phyloP scores from a whole-genome alignment of 2,329 filamentous ascomycete species.

The Talaromyces atroroseus region DNA sequence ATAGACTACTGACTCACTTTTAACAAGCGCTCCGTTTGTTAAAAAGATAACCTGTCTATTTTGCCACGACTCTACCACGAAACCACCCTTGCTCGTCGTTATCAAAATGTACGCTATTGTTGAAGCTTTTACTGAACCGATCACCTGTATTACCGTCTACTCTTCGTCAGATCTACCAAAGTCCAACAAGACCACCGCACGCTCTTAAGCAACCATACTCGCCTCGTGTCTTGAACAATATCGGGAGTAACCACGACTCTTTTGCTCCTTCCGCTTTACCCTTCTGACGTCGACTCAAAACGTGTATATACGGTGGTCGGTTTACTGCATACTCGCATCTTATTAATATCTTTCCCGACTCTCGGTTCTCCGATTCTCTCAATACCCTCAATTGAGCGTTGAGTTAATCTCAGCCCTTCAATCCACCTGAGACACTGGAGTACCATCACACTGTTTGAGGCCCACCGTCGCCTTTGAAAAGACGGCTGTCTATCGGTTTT shows the following conservation, averaged over 20 bases:
- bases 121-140: constrained; percentile 28
- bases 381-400: background rate
- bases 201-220: constrained; percentile 1
- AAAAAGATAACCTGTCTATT: constrained; percentile 25
- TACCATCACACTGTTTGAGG: constrained; percentile 20
- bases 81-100: constrained; percentile 13
- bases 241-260: background rate
- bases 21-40: constrained; percentile 20
- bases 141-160: constrained; percentile 32
- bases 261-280: background rate
- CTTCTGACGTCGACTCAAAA: constrained; percentile 7
- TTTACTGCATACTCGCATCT: background rate
- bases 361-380: background rate
- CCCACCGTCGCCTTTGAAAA: constrained; percentile 29
- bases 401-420: constrained; percentile 1
- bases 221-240: constrained; percentile 1
- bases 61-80: constrained; percentile 23
- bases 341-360: constrained; percentile 2
- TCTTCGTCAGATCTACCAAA: constrained; percentile 27
- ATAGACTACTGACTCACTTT: constrained; percentile 14
- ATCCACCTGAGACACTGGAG: constrained; percentile 22
- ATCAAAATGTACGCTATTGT: constrained; percentile 39
- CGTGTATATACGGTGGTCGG: constrained; percentile 14
- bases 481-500: constrained; percentile 27
- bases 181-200: constrained; percentile 18